Conservation (phyloP, 1,139 yeast genomes). For the Saccharomyces hybrid region DNA sequence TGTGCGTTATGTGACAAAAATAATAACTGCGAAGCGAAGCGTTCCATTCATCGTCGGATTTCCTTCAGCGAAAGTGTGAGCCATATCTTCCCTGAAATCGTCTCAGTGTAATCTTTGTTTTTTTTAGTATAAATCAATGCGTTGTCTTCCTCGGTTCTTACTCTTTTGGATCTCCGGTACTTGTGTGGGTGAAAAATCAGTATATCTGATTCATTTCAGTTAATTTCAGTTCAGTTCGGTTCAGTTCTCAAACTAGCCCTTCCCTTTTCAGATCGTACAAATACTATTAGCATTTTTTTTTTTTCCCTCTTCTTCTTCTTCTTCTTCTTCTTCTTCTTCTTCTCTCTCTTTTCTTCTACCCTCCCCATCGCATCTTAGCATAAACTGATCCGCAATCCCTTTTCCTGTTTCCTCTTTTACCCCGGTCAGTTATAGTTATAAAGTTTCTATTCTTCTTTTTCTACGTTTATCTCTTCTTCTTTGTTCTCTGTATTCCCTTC, state of each 20-base stretch:
- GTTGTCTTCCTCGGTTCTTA: background rate
- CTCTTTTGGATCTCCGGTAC: background rate
- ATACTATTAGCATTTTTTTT: background rate
- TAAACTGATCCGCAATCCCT: background rate
- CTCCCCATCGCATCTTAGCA: background rate
- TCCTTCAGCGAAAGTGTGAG: background rate
- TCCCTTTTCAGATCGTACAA: background rate
- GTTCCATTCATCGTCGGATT: too few species aligned
- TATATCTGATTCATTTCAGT: background rate
- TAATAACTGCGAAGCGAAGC: background rate
- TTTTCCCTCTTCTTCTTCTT: background rate
- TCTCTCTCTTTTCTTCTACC: background rate
- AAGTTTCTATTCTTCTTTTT: background rate
- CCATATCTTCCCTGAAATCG: background rate
- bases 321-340: background rate
- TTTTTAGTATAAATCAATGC: background rate
- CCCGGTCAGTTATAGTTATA: background rate
- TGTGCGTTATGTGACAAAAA: background rate
- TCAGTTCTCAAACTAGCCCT: background rate
- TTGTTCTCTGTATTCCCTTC: background rate
- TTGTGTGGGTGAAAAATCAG: background rate
- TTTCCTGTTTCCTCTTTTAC: background rate
- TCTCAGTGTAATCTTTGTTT: background rate
- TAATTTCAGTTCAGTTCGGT: background rate
- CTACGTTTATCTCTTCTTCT: background rate